A percentile compares a stretch with the other conserved stretches of the same genome.
phyloP scores from a whole-genome alignment of 176 grass and related monocot genomes.

The Alloteropsis semialata region DNA sequence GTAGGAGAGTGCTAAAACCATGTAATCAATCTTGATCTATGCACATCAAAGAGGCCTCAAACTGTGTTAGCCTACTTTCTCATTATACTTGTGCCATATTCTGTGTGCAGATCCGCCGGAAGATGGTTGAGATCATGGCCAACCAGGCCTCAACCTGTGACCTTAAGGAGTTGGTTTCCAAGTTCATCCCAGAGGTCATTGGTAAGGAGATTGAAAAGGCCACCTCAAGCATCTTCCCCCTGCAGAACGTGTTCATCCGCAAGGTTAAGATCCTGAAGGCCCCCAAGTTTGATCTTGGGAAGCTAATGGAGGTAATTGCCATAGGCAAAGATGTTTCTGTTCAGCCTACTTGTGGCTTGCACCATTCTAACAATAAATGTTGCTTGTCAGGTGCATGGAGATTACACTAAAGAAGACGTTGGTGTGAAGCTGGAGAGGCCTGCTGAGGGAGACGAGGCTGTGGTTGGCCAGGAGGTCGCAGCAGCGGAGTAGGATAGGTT shows the following conservation, averaged over 20 bases:
- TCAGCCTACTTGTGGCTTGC: not conserved
- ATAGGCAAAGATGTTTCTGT: not conserved
- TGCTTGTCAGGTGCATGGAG: constrained; percentile 64
- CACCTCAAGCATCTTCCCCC: constrained; percentile 70
- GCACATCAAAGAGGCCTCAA: not conserved
- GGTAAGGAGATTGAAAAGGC: constrained; percentile 96
- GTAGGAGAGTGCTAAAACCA: not conserved
- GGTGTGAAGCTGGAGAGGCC: constrained; percentile 81
- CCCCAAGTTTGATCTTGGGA: constrained; percentile 88
- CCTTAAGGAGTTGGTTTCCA: constrained; percentile 79
- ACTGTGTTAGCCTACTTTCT: not conserved
- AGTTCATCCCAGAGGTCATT: constrained; percentile 92
- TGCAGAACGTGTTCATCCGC: constrained; percentile 90
- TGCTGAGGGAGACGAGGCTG: constrained; percentile 51
- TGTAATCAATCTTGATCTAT: no score
- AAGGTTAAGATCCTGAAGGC: constrained; percentile 96
- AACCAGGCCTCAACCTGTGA: constrained; percentile 81
- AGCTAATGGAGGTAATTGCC: constrained; percentile 91
- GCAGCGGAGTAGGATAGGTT: constrained; percentile 36
- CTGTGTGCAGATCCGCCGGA: constrained; percentile 64
- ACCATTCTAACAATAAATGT: not conserved
- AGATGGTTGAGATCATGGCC: constrained; percentile 96
- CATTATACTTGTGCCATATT: not conserved
- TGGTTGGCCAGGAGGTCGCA: constrained; percentile 49
- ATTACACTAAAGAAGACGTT: constrained; percentile 76